Conservation (phyloP, 306 rosid genomes). For the Lablab purpureus region DNA sequence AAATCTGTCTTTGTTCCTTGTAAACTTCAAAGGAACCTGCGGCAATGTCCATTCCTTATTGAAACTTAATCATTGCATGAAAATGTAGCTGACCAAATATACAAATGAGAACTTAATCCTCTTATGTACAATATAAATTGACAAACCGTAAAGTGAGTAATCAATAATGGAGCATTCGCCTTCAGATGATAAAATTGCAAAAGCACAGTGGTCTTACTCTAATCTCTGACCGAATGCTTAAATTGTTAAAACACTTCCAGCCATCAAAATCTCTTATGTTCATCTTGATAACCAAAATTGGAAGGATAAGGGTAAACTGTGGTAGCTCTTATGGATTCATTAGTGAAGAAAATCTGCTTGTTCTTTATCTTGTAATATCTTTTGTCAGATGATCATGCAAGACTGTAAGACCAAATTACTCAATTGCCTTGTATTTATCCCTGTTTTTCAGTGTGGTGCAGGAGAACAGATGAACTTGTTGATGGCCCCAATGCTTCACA, state of each 20-base stretch:
- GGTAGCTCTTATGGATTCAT: constrained; percentile 6
- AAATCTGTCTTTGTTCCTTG: constrained; percentile 11
- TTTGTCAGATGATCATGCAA: constrained; percentile 27
- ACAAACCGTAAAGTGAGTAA: not conserved
- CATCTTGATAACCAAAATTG: not conserved
- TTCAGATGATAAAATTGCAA: not conserved
- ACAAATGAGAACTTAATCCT: constrained; percentile 23
- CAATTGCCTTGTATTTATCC: constrained; percentile 18
- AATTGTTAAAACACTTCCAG: not conserved
- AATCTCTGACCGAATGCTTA: not conserved
- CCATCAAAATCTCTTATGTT: not conserved
- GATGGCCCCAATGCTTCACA: constrained; percentile 73
- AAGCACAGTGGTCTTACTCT: not conserved
- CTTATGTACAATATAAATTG: not conserved
- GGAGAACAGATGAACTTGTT: constrained; percentile 72
- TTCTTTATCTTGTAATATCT: constrained; percentile 9
- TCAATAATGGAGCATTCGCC: constrained; percentile 4
- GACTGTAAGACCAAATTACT: constrained; percentile 5
- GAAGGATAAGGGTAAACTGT: not conserved
- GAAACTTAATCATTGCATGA: constrained; percentile 2
- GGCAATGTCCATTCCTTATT: constrained; percentile 7
- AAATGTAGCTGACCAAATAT: constrained; percentile 18
- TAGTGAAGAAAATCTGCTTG: not conserved
- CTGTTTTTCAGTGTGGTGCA: constrained; percentile 68
- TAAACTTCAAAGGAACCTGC: constrained; percentile 22